phyloP scores from a whole-genome alignment of 2,329 filamentous ascomycete species.

The Cercospora nicotianae region DNA sequence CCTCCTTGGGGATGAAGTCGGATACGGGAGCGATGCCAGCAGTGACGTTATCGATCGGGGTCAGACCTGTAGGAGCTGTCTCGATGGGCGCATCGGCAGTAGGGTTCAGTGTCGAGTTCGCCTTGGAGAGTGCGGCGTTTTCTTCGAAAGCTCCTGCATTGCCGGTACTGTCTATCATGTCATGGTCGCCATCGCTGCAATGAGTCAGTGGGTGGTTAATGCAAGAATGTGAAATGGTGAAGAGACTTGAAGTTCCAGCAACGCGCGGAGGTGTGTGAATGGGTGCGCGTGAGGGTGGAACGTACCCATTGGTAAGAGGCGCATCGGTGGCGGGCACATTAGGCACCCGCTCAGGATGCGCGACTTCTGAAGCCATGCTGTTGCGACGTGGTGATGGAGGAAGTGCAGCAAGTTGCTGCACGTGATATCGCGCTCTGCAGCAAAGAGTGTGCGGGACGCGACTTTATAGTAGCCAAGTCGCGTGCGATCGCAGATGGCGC shows the following conservation, averaged over 20 bases:
- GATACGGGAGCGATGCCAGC: constrained; percentile 47
- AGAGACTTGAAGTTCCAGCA: not conserved
- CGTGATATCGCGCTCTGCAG: constrained; percentile 27
- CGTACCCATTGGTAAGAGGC: constrained; percentile 28
- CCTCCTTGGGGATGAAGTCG: constrained; percentile 45
- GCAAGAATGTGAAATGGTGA: not conserved
- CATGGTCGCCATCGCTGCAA: constrained; percentile 9
- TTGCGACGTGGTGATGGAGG: not conserved
- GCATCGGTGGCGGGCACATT: constrained; percentile 20
- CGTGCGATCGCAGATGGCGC: constrained; percentile 9
- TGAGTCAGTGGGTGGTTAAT: not conserved
- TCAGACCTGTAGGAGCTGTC: constrained; percentile 35
- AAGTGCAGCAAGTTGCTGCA: constrained; percentile 19
- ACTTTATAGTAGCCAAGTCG: constrained; percentile 12
- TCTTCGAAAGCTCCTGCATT: constrained; percentile 31
- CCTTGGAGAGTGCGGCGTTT: constrained; percentile 26
- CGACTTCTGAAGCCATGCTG: constrained; percentile 29
- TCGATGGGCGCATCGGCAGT: constrained; percentile 23
- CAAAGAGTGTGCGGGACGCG: constrained; percentile 13
- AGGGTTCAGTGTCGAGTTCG: constrained; percentile 22
- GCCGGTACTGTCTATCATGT: constrained; percentile 7
- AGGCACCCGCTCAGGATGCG: constrained; percentile 24
- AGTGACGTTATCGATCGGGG: constrained; percentile 45
- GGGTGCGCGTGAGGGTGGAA: not conserved
- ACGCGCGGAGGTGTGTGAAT: not conserved